phyloP scores from a whole-genome alignment of 148 eudicot genomes.

The Nepenthes gracilis region DNA sequence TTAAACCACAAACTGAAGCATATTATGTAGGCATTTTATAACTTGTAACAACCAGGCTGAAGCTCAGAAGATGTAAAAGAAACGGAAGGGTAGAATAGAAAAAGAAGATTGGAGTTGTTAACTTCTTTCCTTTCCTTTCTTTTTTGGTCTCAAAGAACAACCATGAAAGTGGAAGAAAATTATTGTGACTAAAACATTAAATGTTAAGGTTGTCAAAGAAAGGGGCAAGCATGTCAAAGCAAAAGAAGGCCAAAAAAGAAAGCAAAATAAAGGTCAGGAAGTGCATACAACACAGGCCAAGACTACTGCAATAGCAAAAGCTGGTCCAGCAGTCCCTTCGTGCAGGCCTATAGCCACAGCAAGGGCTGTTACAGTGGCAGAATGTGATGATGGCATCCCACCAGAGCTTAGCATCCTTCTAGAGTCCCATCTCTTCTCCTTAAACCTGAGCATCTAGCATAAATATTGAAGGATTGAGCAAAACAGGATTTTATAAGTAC shows the following conservation, averaged over 20 bases:
- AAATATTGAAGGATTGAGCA: constrained; percentile 9
- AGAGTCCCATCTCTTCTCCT: constrained; percentile 96
- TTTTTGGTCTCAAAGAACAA: too few relatives aligned
- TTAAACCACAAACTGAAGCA: too few relatives aligned
- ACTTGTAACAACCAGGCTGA: too few relatives aligned
- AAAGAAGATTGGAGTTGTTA: too few relatives aligned
- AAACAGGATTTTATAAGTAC: background rate
- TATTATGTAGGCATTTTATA: too few relatives aligned
- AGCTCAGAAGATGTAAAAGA: too few relatives aligned
- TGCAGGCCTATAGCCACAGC: constrained; percentile 65
- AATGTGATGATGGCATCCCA: constrained; percentile 99
- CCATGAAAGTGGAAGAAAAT: too few relatives aligned
- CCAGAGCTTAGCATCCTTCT: constrained; percentile 79
- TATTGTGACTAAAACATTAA: too few relatives aligned
- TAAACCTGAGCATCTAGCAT: constrained; percentile 52
- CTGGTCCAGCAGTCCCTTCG: constrained; percentile 61
- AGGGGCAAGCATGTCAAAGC: constrained; percentile 2
- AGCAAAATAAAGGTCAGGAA: background rate
- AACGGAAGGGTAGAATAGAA: too few relatives aligned
- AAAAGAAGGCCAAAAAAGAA: background rate
- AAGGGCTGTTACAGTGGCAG: constrained; percentile 82
- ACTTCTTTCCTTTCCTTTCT: too few relatives aligned
- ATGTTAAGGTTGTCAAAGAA: too few relatives aligned
- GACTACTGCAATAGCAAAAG: constrained; percentile 83
- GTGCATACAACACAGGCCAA: constrained; percentile 88